Evolutionary conservation across 1,284 basidiomycete species (phyloP).

Genomic region (Apiotrichum mycotoxinovorans): DNA sequence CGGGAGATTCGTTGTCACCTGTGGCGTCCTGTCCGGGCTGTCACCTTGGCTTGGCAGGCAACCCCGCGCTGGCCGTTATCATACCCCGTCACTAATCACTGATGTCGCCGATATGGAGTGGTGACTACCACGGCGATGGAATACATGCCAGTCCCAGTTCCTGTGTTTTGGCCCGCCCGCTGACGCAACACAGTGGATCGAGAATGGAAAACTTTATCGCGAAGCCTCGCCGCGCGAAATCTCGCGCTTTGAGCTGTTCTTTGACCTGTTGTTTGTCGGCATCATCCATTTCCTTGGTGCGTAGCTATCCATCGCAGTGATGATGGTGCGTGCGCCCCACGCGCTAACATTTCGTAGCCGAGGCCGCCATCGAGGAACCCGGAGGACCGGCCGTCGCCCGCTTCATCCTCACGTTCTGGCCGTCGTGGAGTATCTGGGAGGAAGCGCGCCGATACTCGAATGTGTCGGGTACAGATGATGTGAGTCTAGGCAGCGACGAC

Average conservation of each 20-base stretch:
- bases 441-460: slow-evolving; percentile 49
- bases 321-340: too few species aligned
- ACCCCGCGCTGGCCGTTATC: too few species aligned
- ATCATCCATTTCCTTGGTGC: slow-evolving; percentile 49
- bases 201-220: slow-evolving; percentile 30
- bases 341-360: too few species aligned
- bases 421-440: slow-evolving; percentile 49
- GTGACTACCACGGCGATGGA: too few species aligned
- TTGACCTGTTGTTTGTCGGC: slow-evolving; percentile 51
- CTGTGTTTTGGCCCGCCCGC: too few species aligned
- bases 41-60: too few species aligned
- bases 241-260: slow-evolving; percentile 49
- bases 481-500: slow-evolving; percentile 15
- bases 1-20: too few species aligned
- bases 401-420: slow-evolving; percentile 42
- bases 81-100: too few species aligned
- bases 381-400: slow-evolving; percentile 29
- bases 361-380: slow-evolving; percentile 39
- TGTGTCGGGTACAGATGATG: slow-evolving; percentile 44
- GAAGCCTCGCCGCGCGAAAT: slow-evolving; percentile 29
- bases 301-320: neutral
- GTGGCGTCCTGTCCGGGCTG: too few species aligned
- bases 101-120: too few species aligned
- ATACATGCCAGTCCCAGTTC: too few species aligned
- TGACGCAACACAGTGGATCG: slow-evolving; percentile 13